Base-by-base conservation (phyloP, 208 protist genomes). In the Angomonas deanei region DNA sequence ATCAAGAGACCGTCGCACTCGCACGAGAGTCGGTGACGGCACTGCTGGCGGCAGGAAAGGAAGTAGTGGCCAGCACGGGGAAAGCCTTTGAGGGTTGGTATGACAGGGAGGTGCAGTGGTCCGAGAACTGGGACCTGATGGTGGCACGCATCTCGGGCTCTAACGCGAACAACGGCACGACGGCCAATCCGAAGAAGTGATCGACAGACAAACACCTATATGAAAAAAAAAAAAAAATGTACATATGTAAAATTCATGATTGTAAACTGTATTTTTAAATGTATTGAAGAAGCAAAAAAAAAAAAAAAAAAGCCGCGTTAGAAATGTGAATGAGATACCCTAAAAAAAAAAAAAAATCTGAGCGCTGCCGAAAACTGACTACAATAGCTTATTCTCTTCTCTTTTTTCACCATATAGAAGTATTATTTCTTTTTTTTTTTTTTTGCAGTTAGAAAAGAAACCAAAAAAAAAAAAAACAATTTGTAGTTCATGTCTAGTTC, bases 1-100 rank as follows among this genome's bases (percentile, higher is more conserved):
- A 85, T 52, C 81, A 82, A 59, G 78, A 92, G 49, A 81, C 78
- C 13, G 72, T 81, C 21, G 70, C 68, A 24, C 76, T 86, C 21
- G 74, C 81, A 1, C 71, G 75, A 26, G 69, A 80, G 57, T 70
- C 76, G 26, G 81, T 90, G 15, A 61, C 76, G 53, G 57, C 64
- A 15, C 75, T 92, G 4, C 64, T 69, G 24, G 38, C 53, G 61
- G 74, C 69, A 15, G 74, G 70, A 28, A 50, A 61, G 28, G 74
- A 82, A 21, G 79, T 80, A 8, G 79, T 71, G 6, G 61, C 59
- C 24, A 65, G 76, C n/a, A 55, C 80, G 31, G 79, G 60, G 48
- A 72, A 65, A 0, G 53, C 74, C 13, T 91, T 94, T 53, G 61
- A 59, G 17, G 61, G 75, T 23, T 90, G 78, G 80, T 59, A 67